phyloP scores from a whole-genome alignment of 2,329 filamentous ascomycete species.

The Fusarium paranaense region DNA sequence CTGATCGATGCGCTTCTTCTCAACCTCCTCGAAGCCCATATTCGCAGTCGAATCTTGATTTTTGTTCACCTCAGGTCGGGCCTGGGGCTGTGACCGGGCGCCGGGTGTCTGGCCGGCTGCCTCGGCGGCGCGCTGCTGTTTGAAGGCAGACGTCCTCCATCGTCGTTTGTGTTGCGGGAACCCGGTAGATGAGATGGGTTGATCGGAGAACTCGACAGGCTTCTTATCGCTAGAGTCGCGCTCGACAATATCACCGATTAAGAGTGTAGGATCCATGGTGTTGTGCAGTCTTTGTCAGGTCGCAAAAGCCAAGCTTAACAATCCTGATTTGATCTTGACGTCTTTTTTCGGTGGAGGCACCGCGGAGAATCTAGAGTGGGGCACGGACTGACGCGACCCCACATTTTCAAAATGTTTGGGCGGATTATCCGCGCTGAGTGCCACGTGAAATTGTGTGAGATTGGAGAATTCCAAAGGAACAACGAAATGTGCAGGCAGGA shows the following conservation, averaged over 20 bases:
- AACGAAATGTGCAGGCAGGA: not conserved
- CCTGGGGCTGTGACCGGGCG: constrained; percentile 11
- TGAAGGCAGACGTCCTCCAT: constrained; percentile 80
- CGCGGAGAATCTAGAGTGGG: constrained; percentile 39
- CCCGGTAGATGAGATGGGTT: constrained; percentile 66
- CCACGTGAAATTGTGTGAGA: constrained; percentile 28
- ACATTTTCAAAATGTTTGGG: constrained; percentile 22
- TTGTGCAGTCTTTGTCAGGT: constrained; percentile 5
- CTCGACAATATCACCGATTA: constrained; percentile 84
- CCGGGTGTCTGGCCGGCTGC: constrained; percentile 20
- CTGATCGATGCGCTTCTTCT: constrained; percentile 79
- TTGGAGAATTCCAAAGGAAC: not conserved
- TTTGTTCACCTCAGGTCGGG: not conserved
- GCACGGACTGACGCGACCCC: constrained; percentile 24
- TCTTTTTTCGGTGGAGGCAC: constrained; percentile 36
- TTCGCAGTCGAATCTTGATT: not conserved
- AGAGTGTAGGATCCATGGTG: constrained; percentile 59
- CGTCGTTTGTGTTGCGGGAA: constrained; percentile 93
- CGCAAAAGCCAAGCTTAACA: constrained; percentile 5
- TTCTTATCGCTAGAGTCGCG: constrained; percentile 70
- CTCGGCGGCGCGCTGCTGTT: constrained; percentile 61
- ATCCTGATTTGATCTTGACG: constrained; percentile 25
- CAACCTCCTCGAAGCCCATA: constrained; percentile 59
- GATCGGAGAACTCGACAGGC: constrained; percentile 68
- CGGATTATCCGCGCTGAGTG: constrained; percentile 29